Evolutionary conservation across 2,329 filamentous ascomycete species (phyloP).

Genomic region (Aureobasidium uvarum): DNA sequence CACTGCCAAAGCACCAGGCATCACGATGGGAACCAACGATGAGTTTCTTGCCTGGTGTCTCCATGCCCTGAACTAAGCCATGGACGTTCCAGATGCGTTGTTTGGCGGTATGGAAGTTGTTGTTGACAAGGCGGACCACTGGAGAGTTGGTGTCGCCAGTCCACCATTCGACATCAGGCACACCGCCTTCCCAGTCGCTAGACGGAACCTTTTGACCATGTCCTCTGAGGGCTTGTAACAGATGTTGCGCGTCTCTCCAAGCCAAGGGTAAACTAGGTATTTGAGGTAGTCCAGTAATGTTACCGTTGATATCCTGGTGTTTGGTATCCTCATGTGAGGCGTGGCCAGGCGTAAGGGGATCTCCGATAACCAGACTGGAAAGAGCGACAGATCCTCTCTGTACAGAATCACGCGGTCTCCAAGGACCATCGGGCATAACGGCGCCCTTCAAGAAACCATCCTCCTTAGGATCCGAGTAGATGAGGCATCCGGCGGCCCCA

Average conservation of each 20-base stretch:
- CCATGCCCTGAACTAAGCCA: conserved; percentile 77
- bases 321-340: conserved; percentile 66
- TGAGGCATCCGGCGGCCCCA: conserved; percentile 81
- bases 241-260: conserved; percentile 80
- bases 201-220: conserved; percentile 67
- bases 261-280: conserved; percentile 90
- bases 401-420: conserved; percentile 76
- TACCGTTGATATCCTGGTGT: conserved; percentile 61
- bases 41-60: conserved; percentile 78
- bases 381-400: conserved; percentile 79
- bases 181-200: conserved; percentile 70
- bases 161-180: conserved; percentile 81
- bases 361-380: conserved; percentile 79
- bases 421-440: conserved; percentile 72
- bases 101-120: conserved; percentile 77
- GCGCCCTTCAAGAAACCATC: conserved; percentile 75
- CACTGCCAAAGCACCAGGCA: conserved; percentile 84
- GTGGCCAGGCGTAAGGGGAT: conserved; percentile 88
- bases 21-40: conserved; percentile 93
- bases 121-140: conserved; percentile 75
- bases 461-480: conserved; percentile 87
- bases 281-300: conserved; percentile 64
- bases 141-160: conserved; percentile 74
- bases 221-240: conserved; percentile 74
- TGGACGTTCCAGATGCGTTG: conserved; percentile 93